Percentiles rank a stretch among this genome's conserved stretches.
Conservation (phyloP, 1,139 yeast genomes). For the Geotrichum histeridarum region DNA sequence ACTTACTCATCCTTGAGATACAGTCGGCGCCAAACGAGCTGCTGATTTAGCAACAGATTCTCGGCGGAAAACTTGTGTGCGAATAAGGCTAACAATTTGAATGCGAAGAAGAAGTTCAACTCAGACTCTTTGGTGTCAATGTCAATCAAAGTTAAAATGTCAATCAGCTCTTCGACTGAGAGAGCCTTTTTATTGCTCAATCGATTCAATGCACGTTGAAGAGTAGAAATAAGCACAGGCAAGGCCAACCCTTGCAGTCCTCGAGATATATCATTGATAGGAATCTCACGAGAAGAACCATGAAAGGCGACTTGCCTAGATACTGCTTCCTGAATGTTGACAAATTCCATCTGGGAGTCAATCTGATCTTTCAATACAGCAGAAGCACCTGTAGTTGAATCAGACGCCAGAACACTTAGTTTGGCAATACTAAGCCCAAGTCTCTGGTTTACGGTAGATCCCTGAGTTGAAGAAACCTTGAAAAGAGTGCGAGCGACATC, state of each 20-base stretch:
- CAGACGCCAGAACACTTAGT: conserved; percentile 41
- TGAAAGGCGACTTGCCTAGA: conserved; percentile 7
- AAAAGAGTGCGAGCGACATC: conserved; percentile 49
- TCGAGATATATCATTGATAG: conserved; percentile 9
- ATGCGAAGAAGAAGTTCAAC: conserved; percentile 41
- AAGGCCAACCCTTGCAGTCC: conserved; percentile 17
- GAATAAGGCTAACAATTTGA: conserved; percentile 38
- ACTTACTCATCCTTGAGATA: conserved; percentile 48
- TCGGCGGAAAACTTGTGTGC: conserved; percentile 33
- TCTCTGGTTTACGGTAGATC: conserved; percentile 45
- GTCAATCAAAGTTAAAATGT: conserved; percentile 52
- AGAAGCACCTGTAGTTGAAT: conserved; percentile 29
- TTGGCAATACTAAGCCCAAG: conserved; percentile 70
- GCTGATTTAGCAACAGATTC: conserved; percentile 34
- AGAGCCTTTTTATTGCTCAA: conserved; percentile 44
- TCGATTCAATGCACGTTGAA: conserved; percentile 36
- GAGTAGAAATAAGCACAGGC: conserved; percentile 20
- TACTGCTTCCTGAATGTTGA: conserved; percentile 22
- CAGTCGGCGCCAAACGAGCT: conserved; percentile 59
- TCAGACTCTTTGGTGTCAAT: conserved; percentile 28
- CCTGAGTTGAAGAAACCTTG: conserved; percentile 32
- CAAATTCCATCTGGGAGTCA: conserved; percentile 21
- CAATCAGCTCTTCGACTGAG: conserved; percentile 47
- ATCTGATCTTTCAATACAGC: conserved; percentile 19
- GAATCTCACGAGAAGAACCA: conserved; percentile 1